phyloP scores from a whole-genome alignment of 2,329 filamentous ascomycete genomes.

The Emydomyces testavorans region DNA sequence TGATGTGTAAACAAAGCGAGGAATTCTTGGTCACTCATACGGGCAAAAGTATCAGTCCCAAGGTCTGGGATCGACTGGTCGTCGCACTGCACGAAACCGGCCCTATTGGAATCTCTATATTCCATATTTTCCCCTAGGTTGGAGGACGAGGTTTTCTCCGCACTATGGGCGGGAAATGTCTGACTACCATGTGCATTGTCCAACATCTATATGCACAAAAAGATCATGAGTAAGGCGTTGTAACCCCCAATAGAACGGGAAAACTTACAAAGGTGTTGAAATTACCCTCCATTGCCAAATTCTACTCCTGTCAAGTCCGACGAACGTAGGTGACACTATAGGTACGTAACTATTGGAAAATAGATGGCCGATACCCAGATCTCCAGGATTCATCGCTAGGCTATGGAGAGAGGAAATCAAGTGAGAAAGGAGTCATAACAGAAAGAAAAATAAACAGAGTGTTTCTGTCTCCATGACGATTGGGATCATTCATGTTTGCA shows the following conservation, averaged over 20 bases:
- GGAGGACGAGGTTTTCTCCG: neutral
- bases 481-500: neutral
- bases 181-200: neutral
- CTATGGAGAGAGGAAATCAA: neutral
- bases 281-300: neutral
- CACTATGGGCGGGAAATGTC: neutral
- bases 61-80: neutral
- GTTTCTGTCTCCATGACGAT: slow-evolving; percentile 6
- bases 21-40: slow-evolving; percentile 4
- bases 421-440: neutral
- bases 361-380: no score
- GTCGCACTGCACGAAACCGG: neutral
- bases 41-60: neutral
- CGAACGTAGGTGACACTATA: no score
- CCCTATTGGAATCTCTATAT: neutral
- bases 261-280: neutral
- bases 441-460: neutral
- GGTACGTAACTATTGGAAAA: no score
- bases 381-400: neutral
- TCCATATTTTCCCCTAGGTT: neutral
- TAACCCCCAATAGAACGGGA: neutral
- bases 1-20: neutral
- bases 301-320: no score
- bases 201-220: neutral
- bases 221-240: neutral